Base-by-base conservation (phyloP, 2,329 filamentous ascomycete genomes). In the Trichophyton mentagrophytes region DNA sequence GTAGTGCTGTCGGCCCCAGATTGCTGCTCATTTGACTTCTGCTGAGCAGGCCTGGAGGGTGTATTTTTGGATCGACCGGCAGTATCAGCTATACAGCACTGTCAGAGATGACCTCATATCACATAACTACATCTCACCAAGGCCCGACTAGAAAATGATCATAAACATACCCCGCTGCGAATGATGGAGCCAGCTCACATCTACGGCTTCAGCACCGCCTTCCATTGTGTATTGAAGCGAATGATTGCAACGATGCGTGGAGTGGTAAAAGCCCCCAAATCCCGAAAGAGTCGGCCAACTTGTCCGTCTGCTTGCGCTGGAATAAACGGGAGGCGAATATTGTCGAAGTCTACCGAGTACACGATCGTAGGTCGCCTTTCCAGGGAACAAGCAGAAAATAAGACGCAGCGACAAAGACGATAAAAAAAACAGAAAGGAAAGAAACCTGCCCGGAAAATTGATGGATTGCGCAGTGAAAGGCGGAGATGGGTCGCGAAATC, bases 181-280 rank as follows among this genome's bases (percentile, higher is more conserved):
- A 71, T 88, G 87, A 75, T 93, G 88, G 79, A 95, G 87, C 90
- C 90, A 95, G 74, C 87, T 90, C 70, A 95, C 89, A 75, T 95
- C 90, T 69, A 95, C 83, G 66, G 86, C 86, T 72, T 90, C 85
- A 66, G 89, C 83, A 13, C 49, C 49, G 67, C 87, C 85, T 75
- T 92, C 89, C 89, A 92, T 92, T 44, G 25, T 63, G 58, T 46
- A 36, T 20, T 11, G 33, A 33, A 17, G 33, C 27, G 49, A 36
- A 20, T 7, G 7, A 9, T 2, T 2, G 33, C 11, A 17, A 8
- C 6, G 49, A n/a, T 13, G 46, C 27, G 49, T 17, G 20, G 33
- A 6, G n/a, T 15, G 33, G 15, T 11, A 8, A 55, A n/a, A 27
- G 17, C 25, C 1, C 30, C 30, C n/a, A 36, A 38, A 38, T 13